phyloP scores from a whole-genome alignment of 768 basidiomycete genomes.

The Boletus reticuloceps region DNA sequence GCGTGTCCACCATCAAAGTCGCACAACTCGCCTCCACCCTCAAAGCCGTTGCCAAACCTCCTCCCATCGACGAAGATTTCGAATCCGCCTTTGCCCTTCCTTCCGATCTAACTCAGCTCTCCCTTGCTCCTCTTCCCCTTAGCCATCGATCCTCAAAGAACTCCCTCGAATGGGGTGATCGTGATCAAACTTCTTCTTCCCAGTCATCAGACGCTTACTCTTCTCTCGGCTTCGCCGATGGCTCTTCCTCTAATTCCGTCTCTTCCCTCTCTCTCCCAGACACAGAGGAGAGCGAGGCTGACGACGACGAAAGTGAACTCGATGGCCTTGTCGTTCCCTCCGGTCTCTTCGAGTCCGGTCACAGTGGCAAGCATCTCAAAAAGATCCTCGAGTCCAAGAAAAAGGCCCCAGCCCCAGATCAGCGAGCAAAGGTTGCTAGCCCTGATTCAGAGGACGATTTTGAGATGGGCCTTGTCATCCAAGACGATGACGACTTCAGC shows the following conservation, averaged over 20 bases:
- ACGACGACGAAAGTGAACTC: constrained; percentile 69
- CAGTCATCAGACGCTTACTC: constrained; percentile 89
- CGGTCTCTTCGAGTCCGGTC: constrained; percentile 70
- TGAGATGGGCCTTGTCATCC: constrained; percentile 80
- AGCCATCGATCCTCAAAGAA: constrained; percentile 78
- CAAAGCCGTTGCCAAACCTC: constrained; percentile 34
- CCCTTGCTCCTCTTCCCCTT: constrained; percentile 74
- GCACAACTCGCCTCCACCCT: constrained; percentile 42
- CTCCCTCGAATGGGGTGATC: constrained; percentile 84
- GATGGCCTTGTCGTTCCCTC: constrained; percentile 81
- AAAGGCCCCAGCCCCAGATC: constrained; percentile 53
- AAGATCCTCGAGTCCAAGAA: constrained; percentile 55
- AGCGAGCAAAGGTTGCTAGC: constrained; percentile 48
- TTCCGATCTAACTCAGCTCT: constrained; percentile 75
- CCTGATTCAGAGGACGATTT: constrained; percentile 82
- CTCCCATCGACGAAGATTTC: constrained; percentile 65
- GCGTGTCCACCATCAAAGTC: constrained; percentile 81
- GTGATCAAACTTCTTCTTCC: constrained; percentile 76
- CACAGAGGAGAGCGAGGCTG: constrained; percentile 67
- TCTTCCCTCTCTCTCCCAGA: constrained; percentile 64
- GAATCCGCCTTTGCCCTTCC: constrained; percentile 83
- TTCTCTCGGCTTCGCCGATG: constrained; percentile 70
- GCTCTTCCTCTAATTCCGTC: constrained; percentile 69
- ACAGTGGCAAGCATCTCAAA: constrained; percentile 49
- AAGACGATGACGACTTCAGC: constrained; percentile 79